Evolutionary conservation across 148 eudicot species (phyloP), one percentile per base, ranked within the genome.

Genomic region (Rhododendron simsii): DNA sequence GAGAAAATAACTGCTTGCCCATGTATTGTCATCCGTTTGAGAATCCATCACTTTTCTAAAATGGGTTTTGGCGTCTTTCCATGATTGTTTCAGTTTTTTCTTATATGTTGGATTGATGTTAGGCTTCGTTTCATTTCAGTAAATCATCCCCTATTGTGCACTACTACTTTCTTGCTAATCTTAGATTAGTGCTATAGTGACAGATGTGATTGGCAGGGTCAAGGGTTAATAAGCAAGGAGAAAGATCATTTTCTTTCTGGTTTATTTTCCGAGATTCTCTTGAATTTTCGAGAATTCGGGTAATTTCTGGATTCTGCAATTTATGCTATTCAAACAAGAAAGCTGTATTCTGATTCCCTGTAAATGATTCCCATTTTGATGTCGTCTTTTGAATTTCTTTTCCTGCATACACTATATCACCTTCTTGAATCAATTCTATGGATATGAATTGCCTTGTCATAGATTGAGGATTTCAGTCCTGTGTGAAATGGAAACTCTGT

Each of bases 281-380:
- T 50, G 80, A 65, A 55, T 7, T 63, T 84, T 71, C 26, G 41
- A 85, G 73, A 85, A 83, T 41, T 78, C 82, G 81, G 84, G 47
- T 18, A 20, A 69, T 83, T 51, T 67, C 16, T 23, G 5, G 74
- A 79, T 84, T 84, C 85, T 87, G 74, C 76, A 82, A 45, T 71
- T 76, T 87, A 86, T 81, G 86, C 88, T 85, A 7, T 63, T 73
- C 73, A 35, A 9, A 53, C 75, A 84, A 83, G 88, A 28, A 71
- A 71, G 76, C 65, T 59, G 48, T 81, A 88, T 83, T 87, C 85
- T 86, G 81, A 80, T 89, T 87, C 88, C 85, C 88, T n/a, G 67
- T 82, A 84, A 48, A 83, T 81, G 81, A 80, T 89, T 80, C 81
- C 28, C 69, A 48, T 41, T 80, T 71, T 35, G 48, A 28, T 41